phyloP scores from a whole-genome alignment of 148 eudicot genomes.

The Nepenthes mirabilis region DNA sequence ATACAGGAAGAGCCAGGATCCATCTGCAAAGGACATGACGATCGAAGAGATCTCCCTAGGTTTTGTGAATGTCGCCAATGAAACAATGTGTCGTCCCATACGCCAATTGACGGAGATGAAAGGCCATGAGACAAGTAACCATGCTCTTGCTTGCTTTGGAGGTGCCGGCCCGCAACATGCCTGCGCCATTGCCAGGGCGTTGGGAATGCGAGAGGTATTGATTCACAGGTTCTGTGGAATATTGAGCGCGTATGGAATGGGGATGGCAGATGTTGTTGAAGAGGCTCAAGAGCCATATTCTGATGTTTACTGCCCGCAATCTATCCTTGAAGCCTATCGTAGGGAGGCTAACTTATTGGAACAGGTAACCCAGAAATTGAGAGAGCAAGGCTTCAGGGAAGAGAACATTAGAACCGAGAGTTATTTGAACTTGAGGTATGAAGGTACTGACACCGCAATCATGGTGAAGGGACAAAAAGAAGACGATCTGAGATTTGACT shows the following conservation, averaged over 20 bases:
- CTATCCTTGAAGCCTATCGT: constrained; percentile 53
- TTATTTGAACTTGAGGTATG: constrained; percentile 78
- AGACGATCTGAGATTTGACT: constrained; percentile 49
- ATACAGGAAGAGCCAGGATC: constrained; percentile 68
- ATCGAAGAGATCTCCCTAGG: constrained; percentile 94
- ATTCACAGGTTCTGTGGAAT: constrained; percentile 95
- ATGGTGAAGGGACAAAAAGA: constrained; percentile 61
- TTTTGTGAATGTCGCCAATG: constrained; percentile 91
- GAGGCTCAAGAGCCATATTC: constrained; percentile 90
- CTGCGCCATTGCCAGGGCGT: constrained; percentile 92
- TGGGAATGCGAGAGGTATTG: constrained; percentile 90
- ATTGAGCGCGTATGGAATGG: constrained; percentile 98
- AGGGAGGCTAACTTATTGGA: constrained; percentile 53
- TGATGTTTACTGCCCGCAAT: constrained; percentile 57
- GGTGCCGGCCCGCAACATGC: constrained; percentile 99
- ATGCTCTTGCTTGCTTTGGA: constrained; percentile 98
- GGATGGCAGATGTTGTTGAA: constrained; percentile 94
- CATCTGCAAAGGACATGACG: constrained; percentile 63
- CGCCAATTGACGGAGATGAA: constrained; percentile 98
- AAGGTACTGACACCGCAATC: constrained; percentile 95
- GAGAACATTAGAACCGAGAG: constrained; percentile 56
- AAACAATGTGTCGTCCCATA: constrained; percentile 98
- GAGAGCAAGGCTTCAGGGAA: constrained; percentile 64
- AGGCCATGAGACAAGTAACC: constrained; percentile 92
- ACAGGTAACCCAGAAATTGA: constrained; percentile 59